A percentile compares a stretch with the other conserved stretches of the same genome.
Evolutionary conservation across 1,139 yeast species (phyloP).

Genomic region (Kluyveromyces sp.): DNA sequence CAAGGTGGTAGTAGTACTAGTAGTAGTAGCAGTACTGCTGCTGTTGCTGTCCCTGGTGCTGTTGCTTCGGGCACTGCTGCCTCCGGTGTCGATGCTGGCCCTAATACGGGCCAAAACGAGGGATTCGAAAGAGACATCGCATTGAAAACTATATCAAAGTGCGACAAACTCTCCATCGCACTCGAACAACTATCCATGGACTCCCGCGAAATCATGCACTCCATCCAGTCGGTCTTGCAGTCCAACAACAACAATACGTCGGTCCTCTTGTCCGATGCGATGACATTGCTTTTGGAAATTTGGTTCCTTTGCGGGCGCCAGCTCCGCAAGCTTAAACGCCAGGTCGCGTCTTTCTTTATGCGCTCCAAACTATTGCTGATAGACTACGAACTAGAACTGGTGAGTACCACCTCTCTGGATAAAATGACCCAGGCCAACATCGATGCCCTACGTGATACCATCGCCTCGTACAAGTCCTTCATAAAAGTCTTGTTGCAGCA

Average conservation of each 20-base stretch:
- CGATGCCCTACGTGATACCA: slow-evolving; percentile 10
- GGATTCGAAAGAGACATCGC: slow-evolving; percentile 20
- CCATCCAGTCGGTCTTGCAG: slow-evolving; percentile 6
- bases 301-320: slow-evolving; percentile 21
- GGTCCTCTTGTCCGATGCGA: slow-evolving; percentile 14
- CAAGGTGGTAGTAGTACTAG: too few relatives aligned
- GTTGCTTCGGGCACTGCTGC: too few relatives aligned
- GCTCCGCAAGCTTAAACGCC: slow-evolving; percentile 14
- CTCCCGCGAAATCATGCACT: slow-evolving; percentile 12
- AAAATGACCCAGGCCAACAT: slow-evolving; percentile 6
- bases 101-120: slow-evolving; percentile 5
- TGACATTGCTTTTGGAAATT: slow-evolving; percentile 20
- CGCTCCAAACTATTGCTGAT: slow-evolving; percentile 21
- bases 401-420: slow-evolving; percentile 4
- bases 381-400: slow-evolving; percentile 18
- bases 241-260: background rate
- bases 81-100: too few relatives aligned
- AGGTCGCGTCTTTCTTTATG: slow-evolving; percentile 19
- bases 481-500: slow-evolving; percentile 30
- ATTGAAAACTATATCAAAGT: slow-evolving; percentile 19
- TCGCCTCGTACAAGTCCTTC: slow-evolving; percentile 22
- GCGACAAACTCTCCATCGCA: slow-evolving; percentile 21
- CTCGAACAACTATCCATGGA: slow-evolving; percentile 14
- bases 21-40: too few relatives aligned
- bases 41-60: too few relatives aligned